A percentile compares a stretch with the other conserved stretches of the same genome.
Conservation (phyloP, 495 filamentous ascomycete genomes). For the Xylaria palmicola region DNA sequence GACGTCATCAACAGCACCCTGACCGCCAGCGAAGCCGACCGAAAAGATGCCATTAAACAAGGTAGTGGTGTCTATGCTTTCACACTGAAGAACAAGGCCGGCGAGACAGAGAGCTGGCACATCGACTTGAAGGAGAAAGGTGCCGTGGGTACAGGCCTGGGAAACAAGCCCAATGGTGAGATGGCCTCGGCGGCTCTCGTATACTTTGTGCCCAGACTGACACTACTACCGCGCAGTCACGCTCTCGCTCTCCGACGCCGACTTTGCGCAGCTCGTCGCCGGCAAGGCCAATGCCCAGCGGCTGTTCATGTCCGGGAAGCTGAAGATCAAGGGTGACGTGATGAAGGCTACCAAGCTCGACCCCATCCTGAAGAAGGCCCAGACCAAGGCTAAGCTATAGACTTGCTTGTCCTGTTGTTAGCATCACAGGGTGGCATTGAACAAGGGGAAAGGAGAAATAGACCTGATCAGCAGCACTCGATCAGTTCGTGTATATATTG, state of each 20-base stretch:
- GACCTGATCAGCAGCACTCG: neutral
- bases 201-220: conserved; percentile 11
- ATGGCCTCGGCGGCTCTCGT: conserved; percentile 14
- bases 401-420: neutral
- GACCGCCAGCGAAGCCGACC: conserved; percentile 64
- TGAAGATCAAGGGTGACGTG: conserved; percentile 97
- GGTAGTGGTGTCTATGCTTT: conserved; percentile 89
- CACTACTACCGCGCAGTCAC: conserved; percentile 59
- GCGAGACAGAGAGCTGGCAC: conserved; percentile 81
- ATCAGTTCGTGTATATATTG: conserved; percentile 9
- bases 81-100: conserved; percentile 81
- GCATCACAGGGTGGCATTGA: conserved; percentile 8
- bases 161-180: conserved; percentile 80
- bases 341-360: conserved; percentile 99
- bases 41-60: conserved; percentile 83
- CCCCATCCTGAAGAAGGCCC: conserved; percentile 87
- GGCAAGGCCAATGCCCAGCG: conserved; percentile 94
- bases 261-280: conserved; percentile 76
- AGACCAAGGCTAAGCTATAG: conserved; percentile 79
- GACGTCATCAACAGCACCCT: conserved; percentile 81
- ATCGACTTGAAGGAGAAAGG: conserved; percentile 94
- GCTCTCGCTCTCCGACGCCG: conserved; percentile 76
- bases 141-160: conserved; percentile 72
- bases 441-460: no score
- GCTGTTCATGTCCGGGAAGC: conserved; percentile 93